These are phyloP conservation scores for Citrus trifoliata DNA, from an alignment of 345 rosid species.

Conservation along the genomic window DNA sequence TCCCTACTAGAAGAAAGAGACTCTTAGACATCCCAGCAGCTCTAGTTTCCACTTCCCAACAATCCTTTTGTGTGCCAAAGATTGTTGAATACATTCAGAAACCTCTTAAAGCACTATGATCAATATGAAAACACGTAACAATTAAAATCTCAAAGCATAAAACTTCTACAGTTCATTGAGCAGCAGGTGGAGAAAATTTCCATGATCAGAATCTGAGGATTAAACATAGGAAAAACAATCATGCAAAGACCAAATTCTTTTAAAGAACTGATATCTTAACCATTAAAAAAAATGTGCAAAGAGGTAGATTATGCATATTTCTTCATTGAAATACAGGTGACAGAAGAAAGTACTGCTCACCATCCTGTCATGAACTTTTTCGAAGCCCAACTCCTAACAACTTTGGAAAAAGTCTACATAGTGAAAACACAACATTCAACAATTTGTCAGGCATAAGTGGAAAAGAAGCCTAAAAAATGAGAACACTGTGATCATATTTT, in stretches of 20 bases:
- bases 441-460: background rate
- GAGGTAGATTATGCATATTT: background rate
- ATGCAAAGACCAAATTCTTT: background rate
- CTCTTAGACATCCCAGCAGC: background rate
- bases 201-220: background rate
- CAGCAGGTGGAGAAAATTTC: background rate
- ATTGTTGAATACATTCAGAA: background rate
- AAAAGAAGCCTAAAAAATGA: background rate
- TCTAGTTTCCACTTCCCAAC: background rate
- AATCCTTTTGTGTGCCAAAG: background rate
- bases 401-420: constrained; percentile 82
- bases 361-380: constrained; percentile 99
- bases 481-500: background rate
- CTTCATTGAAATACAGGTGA: background rate
- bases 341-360: constrained; percentile 32
- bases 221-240: background rate
- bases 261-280: background rate
- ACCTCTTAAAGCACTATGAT: background rate
- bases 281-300: background rate
- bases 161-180: background rate
- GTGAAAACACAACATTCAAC: background rate
- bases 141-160: background rate
- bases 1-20: background rate
- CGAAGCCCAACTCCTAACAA: constrained; percentile 96
- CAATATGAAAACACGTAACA: background rate